Base-by-base conservation (phyloP, 176 grass and related monocot species). In the Aegilops speltoides region DNA sequence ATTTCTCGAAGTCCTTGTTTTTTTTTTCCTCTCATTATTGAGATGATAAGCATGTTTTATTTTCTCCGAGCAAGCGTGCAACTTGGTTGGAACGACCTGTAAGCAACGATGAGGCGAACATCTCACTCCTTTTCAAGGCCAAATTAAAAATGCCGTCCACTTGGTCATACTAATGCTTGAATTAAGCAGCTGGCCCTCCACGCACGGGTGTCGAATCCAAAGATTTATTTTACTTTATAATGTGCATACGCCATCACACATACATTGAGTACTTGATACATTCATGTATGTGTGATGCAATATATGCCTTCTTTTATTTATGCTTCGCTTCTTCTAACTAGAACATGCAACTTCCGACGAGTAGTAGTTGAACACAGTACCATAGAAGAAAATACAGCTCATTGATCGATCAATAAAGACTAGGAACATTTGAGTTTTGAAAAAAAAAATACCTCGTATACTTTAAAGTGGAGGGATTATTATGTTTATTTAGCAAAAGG, bases 51-150 rank as follows among this genome's bases (percentile, higher is more conserved):
- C 14, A 28, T 12, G 3, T 81, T 66, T 52, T 64, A 12, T 17
- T 68, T 68, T 79, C 25, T 10, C 23, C 34, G n/a, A 73, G 68
- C 79, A 79, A 92, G 79, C 83, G 73, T 89, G 83, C 78, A 71
- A 68, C 43, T 71, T 74, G 78, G 79, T 86, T 82, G 73, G 69
- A 88, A 79, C 54, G 38, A 73, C 86, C 34, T 91, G 86, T 29
- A 85, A 91, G 83, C 90, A 82, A 89, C 86, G 56, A 78, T 59
- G 56, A 82, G 73, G 43, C 37, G 24, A 88, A 73, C 73, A 72
- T 26, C 72, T 83, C 56, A 10, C 64, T 65, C 46, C 77, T 88
- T 88, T 85, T 77, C 77, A 71, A 31, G 83, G 31, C 23, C 76
- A 9, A 33, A 41, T 40, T 65, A 3, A 41, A 57, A 37, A n/a